Percentiles rank a stretch among this genome's conserved stretches.
Evolutionary conservation across 805 yeast species (phyloP).

Genomic region (Starmerella scarabaei): DNA sequence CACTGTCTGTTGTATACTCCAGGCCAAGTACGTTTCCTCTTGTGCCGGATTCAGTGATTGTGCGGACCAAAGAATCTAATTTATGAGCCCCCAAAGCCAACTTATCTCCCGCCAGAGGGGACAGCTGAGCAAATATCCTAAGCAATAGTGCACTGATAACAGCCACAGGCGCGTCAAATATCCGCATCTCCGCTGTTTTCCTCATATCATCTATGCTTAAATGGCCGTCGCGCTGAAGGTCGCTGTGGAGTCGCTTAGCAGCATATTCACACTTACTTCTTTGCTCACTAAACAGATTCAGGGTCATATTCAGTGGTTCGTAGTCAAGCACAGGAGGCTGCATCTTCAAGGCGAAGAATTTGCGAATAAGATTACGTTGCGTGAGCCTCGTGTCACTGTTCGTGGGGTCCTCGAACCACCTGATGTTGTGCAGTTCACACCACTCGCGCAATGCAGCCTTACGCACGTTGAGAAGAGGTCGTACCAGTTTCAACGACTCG

Average conservation of each 20-base stretch:
- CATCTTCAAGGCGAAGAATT: constrained; percentile 23
- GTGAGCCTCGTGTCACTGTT: constrained; percentile 45
- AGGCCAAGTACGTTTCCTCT: constrained; percentile 8
- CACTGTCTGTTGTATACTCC: neutral
- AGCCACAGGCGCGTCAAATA: constrained; percentile 7
- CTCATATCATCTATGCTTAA: neutral
- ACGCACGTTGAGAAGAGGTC: constrained; percentile 42
- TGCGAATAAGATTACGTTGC: constrained; percentile 42
- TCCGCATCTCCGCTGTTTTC: constrained; percentile 2
- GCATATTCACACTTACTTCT: constrained; percentile 2
- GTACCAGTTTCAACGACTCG: constrained; percentile 20
- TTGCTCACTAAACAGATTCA: constrained; percentile 2
- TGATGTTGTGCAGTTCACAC: constrained; percentile 32
- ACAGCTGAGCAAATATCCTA: constrained; percentile 11
- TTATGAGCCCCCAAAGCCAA: constrained; percentile 10
- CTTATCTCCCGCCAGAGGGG: constrained; percentile 11
- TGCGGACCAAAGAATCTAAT: constrained; percentile 2
- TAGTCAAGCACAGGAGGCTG: neutral
- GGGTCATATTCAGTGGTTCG: no score
- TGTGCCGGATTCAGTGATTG: neutral
- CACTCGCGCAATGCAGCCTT: constrained; percentile 38
- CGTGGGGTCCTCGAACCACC: constrained; percentile 63
- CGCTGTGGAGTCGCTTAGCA: neutral
- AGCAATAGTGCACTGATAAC: constrained; percentile 10
- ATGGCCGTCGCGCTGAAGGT: neutral